Evolutionary conservation across 345 rosid species (phyloP).

Genomic region (Leavenworthia alabamica): DNA sequence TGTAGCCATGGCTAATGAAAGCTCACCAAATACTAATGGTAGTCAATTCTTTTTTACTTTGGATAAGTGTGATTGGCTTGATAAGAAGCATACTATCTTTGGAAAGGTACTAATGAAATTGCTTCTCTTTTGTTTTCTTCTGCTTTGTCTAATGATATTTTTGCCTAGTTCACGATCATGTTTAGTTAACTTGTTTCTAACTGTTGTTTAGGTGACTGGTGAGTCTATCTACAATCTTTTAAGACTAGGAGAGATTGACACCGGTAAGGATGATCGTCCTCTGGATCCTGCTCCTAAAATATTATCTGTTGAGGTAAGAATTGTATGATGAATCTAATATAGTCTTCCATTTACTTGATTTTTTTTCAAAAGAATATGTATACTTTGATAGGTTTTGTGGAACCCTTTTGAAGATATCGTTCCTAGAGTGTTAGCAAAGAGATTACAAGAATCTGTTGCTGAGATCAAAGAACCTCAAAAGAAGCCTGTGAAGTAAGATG

Average conservation of each 20-base stretch:
- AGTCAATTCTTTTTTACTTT: conserved; percentile 89
- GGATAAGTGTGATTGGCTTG: conserved; percentile 94
- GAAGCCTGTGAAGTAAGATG: conserved; percentile 75
- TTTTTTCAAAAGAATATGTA: not conserved
- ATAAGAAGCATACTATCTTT: conserved; percentile 68
- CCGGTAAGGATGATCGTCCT: conserved; percentile 66
- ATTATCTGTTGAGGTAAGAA: conserved; percentile 66
- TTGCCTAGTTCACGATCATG: not conserved
- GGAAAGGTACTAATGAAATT: conserved; percentile 65
- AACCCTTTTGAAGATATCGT: conserved; percentile 95
- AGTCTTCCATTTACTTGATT: not conserved
- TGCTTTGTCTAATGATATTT: not conserved
- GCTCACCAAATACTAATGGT: conserved; percentile 76
- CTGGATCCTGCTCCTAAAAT: conserved; percentile 72
- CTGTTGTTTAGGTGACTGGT: conserved; percentile 59
- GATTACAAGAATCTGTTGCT: conserved; percentile 34
- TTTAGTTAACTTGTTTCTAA: conserved; percentile 20
- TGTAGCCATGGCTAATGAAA: conserved; percentile 89
- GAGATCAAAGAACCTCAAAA: conserved; percentile 52
- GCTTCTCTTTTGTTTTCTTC: not conserved
- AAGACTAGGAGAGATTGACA: conserved; percentile 69
- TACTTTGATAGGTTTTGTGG: conserved; percentile 61
- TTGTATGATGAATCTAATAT: not conserved
- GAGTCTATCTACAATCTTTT: conserved; percentile 81
- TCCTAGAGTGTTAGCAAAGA: conserved; percentile 46